Base-by-base conservation (phyloP, 176 grass and related monocot species). In the Panicum miliaceum region DNA sequence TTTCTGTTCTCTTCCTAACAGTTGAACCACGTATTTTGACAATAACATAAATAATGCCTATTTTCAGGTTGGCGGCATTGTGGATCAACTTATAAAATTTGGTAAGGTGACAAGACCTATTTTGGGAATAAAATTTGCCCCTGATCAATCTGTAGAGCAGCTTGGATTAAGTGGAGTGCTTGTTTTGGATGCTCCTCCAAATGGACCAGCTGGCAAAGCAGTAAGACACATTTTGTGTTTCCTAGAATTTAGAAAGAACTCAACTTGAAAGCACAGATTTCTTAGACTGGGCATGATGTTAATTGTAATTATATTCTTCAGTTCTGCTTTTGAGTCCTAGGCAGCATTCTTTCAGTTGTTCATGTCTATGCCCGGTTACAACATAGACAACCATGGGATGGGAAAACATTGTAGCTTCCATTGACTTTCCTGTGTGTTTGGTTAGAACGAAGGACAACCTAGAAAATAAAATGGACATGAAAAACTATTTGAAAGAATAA, bases 91-190 rank as follows among this genome's bases (percentile, higher is more conserved):
- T 72, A 94, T 99, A 85, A 87, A 85, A 83, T 99, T 90, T 56
- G 96, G 96, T 12, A 99, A 92, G 88, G 96, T 99, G 56, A 99
- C 96, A 3, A 94, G 96, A 82, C 96, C 96, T 82, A 99, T 99
- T 81, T 82, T 99, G 27, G 96, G 96, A 72, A 99, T 99, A 84
- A 99, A 99, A 84, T 99, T 99, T 90, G 96, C 96, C 64, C 96
- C 96, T 75, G 96, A 99, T 89, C 96, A 99, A 75, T 99, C 96
- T 59, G 96, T 99, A 52, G 96, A 99, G 60, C 96, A 99, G 74
- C 93, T 99, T 92, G 93, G 96, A 73, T 77, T 99, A 56, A 96
- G 93, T 84, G 96, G 96, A 84, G 96, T 99, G 38, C 96, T 99
- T 76, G 90, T 99, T 62, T 83, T 99, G 78, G 96, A 99, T 94